Conservation (phyloP, 108 stramenopile genomes). For the Discostella stelligeroides region DNA sequence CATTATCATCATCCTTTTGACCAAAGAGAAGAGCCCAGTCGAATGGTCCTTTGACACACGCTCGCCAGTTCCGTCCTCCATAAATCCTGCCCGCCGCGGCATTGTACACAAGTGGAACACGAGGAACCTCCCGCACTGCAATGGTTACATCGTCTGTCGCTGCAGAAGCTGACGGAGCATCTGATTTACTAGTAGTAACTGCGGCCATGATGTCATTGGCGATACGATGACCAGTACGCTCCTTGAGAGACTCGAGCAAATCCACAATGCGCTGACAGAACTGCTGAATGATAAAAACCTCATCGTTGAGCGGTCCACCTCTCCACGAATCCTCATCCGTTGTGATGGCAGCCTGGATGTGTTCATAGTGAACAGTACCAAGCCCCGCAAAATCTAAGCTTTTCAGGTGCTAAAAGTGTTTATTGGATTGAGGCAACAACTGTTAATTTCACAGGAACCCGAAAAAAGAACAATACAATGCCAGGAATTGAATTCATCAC, state of each 20-base stretch:
- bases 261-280: background rate
- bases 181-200: background rate
- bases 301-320: background rate
- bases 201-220: background rate
- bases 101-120: background rate
- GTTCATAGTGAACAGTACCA: constrained; percentile 1
- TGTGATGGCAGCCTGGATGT: background rate
- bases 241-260: background rate
- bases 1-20: background rate
- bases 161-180: background rate
- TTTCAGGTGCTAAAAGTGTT: background rate
- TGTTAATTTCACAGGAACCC: too few species aligned
- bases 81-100: background rate
- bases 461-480: too few species aligned
- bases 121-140: background rate
- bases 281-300: background rate
- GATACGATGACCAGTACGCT: background rate
- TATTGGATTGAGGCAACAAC: too few species aligned
- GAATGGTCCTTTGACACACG: background rate
- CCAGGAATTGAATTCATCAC: too few species aligned
- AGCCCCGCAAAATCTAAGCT: background rate
- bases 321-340: background rate
- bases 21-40: background rate
- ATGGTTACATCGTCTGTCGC: background rate
- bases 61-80: background rate